Percentiles rank a stretch among this genome's conserved stretches.
Conservation (phyloP, 2,329 filamentous ascomycete genomes). For the Xylariaceae sp. region DNA sequence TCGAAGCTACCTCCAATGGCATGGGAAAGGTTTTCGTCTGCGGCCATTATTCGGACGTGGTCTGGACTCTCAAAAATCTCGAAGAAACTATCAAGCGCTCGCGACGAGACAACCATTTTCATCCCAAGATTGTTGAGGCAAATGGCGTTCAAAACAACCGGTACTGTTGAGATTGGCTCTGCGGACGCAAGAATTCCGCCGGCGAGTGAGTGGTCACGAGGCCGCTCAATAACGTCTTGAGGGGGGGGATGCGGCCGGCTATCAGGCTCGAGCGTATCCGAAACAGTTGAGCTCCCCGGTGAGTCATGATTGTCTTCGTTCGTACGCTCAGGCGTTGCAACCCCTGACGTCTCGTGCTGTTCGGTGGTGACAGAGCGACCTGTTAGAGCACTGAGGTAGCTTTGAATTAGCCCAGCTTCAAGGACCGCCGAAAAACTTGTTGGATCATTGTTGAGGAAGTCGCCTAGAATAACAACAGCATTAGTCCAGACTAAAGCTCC, state of each 20-base stretch:
- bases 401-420: conserved; percentile 84
- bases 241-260: conserved; percentile 48
- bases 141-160: conserved; percentile 85
- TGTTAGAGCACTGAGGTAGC: conserved; percentile 77
- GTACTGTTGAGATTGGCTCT: conserved; percentile 83
- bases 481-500: conserved; percentile 96
- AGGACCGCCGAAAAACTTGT: conserved; percentile 95
- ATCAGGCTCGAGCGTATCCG: conserved; percentile 36
- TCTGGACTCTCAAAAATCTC: conserved; percentile 93
- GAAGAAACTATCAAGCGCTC: conserved; percentile 79
- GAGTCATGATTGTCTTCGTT: conserved; percentile 34
- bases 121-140: conserved; percentile 85
- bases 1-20: conserved; percentile 82
- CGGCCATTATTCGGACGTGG: conserved; percentile 79
- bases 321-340: conserved; percentile 29
- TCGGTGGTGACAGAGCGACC: conserved; percentile 41
- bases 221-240: conserved; percentile 42
- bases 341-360: conserved; percentile 29
- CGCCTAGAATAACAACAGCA: conserved; percentile 83
- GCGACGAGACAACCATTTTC: conserved; percentile 77
- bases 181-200: conserved; percentile 76
- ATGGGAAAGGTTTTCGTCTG: conserved; percentile 62
- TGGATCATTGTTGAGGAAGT: conserved; percentile 97
- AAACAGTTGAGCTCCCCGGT: conserved; percentile 36
- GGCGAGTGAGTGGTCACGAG: conserved; percentile 46